Percentiles rank a stretch among this genome's conserved stretches.
Conservation (phyloP, 2,329 filamentous ascomycete species). For the Colletotrichum somersetense region DNA sequence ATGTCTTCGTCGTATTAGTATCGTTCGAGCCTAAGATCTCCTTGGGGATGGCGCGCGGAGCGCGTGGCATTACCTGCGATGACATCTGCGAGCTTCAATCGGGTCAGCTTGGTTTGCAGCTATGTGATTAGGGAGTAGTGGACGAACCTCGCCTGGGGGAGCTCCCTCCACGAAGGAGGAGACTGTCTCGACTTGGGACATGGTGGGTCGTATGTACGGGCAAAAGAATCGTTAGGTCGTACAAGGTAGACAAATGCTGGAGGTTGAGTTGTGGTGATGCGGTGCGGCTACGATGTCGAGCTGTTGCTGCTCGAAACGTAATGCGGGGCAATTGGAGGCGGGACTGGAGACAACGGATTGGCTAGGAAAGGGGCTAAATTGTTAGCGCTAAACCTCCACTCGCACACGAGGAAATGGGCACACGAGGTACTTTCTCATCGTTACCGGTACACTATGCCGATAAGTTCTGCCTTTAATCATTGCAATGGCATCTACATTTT, state of each 20-base stretch:
- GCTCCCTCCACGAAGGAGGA: conserved; percentile 94
- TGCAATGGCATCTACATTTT: neutral
- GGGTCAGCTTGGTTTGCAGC: conserved; percentile 43
- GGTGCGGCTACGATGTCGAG: conserved; percentile 11
- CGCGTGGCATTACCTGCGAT: conserved; percentile 75
- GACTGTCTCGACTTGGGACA: conserved; percentile 66
- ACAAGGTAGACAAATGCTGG: neutral
- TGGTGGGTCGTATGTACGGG: conserved; percentile 45
- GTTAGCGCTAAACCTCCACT: conserved; percentile 36
- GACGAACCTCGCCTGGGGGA: conserved; percentile 91
- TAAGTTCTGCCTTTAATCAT: neutral
- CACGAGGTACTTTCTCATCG: conserved; percentile 16
- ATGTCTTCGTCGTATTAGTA: conserved; percentile 73
- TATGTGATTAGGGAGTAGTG: conserved; percentile 27
- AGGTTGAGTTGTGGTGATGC: conserved; percentile 24
- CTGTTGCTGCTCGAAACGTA: conserved; percentile 37
- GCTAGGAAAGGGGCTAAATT: conserved; percentile 36
- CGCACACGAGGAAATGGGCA: neutral
- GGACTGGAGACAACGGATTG: conserved; percentile 30
- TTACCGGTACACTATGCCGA: neutral
- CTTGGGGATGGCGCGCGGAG: conserved; percentile 12
- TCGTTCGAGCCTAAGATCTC: neutral
- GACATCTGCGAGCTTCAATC: conserved; percentile 82
- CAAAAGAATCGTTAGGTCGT: neutral
- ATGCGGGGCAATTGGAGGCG: conserved; percentile 41